Evolutionary conservation across 108 stramenopile species (phyloP).

Genomic region (Hondaea fermentalgiana): DNA sequence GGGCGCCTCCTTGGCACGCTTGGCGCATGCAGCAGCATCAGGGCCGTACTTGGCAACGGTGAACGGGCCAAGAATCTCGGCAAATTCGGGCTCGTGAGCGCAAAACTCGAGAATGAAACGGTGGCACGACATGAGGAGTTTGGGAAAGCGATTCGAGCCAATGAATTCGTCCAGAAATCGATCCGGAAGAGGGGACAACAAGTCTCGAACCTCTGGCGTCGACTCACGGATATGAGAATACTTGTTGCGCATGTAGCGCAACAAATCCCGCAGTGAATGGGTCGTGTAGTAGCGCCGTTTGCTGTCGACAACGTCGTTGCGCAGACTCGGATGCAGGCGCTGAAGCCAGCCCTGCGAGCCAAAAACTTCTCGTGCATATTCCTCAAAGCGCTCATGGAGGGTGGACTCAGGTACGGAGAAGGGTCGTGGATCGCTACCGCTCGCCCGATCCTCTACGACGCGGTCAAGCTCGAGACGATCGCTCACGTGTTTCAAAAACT

Average conservation of each 20-base stretch:
- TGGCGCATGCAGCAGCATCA: not conserved
- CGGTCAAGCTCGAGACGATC: constrained; percentile 18
- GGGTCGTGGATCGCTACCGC: not conserved
- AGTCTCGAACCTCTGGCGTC: not conserved
- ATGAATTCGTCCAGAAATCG: constrained; percentile 1
- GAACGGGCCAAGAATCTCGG: not conserved
- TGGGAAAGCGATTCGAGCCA: constrained; percentile 1
- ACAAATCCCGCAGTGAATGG: constrained; percentile 15
- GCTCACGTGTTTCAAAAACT: constrained; percentile 24
- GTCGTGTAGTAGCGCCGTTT: constrained; percentile 18
- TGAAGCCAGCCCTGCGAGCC: constrained; percentile 17
- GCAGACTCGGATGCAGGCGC: constrained; percentile 13
- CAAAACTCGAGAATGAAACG: not conserved
- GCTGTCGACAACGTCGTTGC: constrained; percentile 14
- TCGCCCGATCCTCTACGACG: not conserved
- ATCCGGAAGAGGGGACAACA: not conserved
- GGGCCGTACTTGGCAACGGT: not conserved
- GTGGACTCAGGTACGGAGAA: not conserved
- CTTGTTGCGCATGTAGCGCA: constrained; percentile 31
- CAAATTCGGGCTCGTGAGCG: constrained; percentile 1
- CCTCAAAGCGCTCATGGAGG: not conserved
- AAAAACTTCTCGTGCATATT: not conserved
- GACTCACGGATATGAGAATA: constrained; percentile 5
- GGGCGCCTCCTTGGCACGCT: not conserved
- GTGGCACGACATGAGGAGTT: constrained; percentile 11